Evolutionary conservation across 345 rosid genomes (phyloP).

Genomic region (Acer saccharum): DNA sequence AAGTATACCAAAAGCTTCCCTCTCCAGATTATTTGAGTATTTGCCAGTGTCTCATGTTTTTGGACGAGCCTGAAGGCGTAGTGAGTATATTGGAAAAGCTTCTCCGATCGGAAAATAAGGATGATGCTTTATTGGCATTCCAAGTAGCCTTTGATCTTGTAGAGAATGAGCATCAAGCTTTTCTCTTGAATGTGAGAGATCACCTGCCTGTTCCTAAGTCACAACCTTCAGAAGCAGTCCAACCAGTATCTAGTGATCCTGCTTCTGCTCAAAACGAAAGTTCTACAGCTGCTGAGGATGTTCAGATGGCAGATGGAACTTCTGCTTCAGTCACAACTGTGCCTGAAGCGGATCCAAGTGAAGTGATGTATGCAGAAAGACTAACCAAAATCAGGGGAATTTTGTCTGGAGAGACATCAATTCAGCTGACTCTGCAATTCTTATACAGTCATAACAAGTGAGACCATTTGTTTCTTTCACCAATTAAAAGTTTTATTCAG

Average conservation of each 20-base stretch:
- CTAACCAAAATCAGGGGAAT: slow-evolving; percentile 82
- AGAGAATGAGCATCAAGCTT: slow-evolving; percentile 98
- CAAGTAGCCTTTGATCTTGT: slow-evolving; percentile 97
- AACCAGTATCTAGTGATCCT: slow-evolving; percentile 45
- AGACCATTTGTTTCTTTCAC: slow-evolving; percentile 19
- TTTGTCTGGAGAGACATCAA: slow-evolving; percentile 96
- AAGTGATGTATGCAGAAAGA: slow-evolving; percentile 74
- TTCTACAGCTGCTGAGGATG: slow-evolving; percentile 61
- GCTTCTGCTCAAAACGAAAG: slow-evolving; percentile 56
- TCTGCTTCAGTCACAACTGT: slow-evolving; percentile 41
- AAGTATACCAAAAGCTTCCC: slow-evolving; percentile 82
- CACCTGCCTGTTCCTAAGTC: slow-evolving; percentile 73
- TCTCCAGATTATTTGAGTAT: slow-evolving; percentile 96
- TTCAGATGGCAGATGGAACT: slow-evolving; percentile 81
- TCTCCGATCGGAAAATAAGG: slow-evolving; percentile 77
- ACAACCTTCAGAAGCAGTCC: slow-evolving; percentile 53
- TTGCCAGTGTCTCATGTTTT: slow-evolving; percentile 97
- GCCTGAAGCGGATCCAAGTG: slow-evolving; percentile 61
- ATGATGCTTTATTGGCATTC: slow-evolving; percentile 84
- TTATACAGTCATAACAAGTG: slow-evolving; percentile 95
- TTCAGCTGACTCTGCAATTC: slow-evolving; percentile 89
- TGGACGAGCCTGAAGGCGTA: slow-evolving; percentile 89
- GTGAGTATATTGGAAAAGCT: slow-evolving; percentile 92
- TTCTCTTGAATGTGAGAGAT: slow-evolving; percentile 88
- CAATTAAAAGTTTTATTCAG: not conserved